Base-by-base conservation (phyloP, 805 yeast genomes). In the Pichia nanzhaoensis region DNA sequence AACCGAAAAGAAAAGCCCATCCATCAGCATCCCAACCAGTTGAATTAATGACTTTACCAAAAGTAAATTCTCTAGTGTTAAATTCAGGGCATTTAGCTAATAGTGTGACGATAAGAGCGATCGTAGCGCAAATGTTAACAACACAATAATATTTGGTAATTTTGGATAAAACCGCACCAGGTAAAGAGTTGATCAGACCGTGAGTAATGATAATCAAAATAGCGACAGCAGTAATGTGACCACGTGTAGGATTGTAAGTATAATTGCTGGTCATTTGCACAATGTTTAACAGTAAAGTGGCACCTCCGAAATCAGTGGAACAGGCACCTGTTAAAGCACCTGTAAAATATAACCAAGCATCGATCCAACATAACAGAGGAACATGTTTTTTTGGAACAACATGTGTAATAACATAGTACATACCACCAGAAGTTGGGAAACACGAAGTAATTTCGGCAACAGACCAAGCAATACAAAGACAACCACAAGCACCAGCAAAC, bases 1-100 rank as follows among this genome's bases (percentile, higher is more conserved):
- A 75, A n/a, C 77, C 72, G 47, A 73, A 73, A 54, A 77, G 56
- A 57, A 77, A 77, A 4, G 80, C 71, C 74, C 80, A 77, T 4
- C 82, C 82, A 39, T 66, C 64, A 4, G 64, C 56, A 20, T 66
- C 57, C 79, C 82, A 78, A 40, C 76, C 77, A 18, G 79, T 71
- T 39, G 53, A 56, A 53, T 75, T 69, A 38, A 70, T 67, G 44
- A 74, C 69, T 42, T 63, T 60, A 19, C 73, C 68, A 55, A 78
- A 78, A 8, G 77, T 75, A 57, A 58, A 77, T 18, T 50, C 50
- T 19, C 73, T 75, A 16, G 70, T 51, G 49, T 73, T 69, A 54
- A 69, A 66, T 27, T 68, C 60, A 2, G 73, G 72, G 37, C 81
- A 78, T 48, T 73, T 70, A 34, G 73, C 81, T 27, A 78, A 68